Evolutionary conservation across 2,329 filamentous ascomycete species (phyloP).

Genomic region (Albophoma yamanashiensis): DNA sequence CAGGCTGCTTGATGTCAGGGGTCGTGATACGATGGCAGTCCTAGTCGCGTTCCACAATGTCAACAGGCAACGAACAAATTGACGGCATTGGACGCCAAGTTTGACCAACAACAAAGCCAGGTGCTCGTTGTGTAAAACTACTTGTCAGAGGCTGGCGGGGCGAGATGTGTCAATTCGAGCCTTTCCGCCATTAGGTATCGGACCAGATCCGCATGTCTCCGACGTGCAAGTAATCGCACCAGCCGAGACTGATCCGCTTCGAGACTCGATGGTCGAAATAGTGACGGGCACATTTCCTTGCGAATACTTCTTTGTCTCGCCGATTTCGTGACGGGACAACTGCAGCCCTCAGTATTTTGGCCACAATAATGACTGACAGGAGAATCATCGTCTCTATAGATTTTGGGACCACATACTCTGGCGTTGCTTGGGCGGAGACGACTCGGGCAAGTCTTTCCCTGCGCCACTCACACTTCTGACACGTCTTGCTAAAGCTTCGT

Average conservation of each 20-base stretch:
- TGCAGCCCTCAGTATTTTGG: background rate
- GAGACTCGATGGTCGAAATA: background rate
- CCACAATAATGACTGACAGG: slow-evolving; percentile 18
- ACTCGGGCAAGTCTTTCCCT: slow-evolving; percentile 16
- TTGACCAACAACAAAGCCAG: background rate
- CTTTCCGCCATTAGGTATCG: background rate
- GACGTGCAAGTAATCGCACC: background rate
- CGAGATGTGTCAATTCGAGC: background rate
- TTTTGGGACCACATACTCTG: slow-evolving; percentile 47
- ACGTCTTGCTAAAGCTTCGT: slow-evolving; percentile 11
- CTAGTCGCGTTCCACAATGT: background rate
- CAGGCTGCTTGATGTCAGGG: background rate
- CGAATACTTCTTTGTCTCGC: background rate
- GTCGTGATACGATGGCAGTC: background rate
- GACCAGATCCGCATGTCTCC: background rate
- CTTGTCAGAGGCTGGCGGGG: background rate
- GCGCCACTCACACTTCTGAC: background rate
- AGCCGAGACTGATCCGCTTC: background rate
- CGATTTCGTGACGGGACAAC: background rate
- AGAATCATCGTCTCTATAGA: slow-evolving; percentile 43
- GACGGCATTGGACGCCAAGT: background rate
- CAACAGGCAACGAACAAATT: background rate
- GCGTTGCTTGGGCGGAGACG: slow-evolving; percentile 40
- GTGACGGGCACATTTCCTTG: background rate
- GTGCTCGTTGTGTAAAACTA: background rate